Conservation (phyloP, 2,329 filamentous ascomycete genomes). For the Nannizziopsis arthrosporioides region DNA sequence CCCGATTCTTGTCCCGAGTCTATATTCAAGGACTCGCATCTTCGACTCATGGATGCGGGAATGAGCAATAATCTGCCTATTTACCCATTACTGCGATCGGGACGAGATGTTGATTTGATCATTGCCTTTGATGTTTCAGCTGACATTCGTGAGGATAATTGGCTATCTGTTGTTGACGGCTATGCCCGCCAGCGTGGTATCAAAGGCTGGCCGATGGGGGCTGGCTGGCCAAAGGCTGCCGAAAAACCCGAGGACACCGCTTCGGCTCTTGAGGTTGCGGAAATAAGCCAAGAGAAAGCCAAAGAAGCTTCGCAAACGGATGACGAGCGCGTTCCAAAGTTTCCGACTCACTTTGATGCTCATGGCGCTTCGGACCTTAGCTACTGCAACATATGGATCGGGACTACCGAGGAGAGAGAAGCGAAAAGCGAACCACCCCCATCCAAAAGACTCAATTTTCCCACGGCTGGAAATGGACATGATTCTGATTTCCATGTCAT, state of each 20-base stretch:
- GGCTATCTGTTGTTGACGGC: slow-evolving; percentile 86
- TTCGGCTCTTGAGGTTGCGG: slow-evolving; percentile 55
- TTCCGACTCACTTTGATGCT: slow-evolving; percentile 11
- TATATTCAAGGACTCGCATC: slow-evolving; percentile 57
- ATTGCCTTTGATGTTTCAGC: slow-evolving; percentile 91
- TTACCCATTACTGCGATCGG: slow-evolving; percentile 81
- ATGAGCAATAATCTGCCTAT: slow-evolving; percentile 98
- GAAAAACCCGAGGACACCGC: slow-evolving; percentile 50
- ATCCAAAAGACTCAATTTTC: slow-evolving; percentile 39
- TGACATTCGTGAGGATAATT: slow-evolving; percentile 88
- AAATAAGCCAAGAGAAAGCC: slow-evolving; percentile 35
- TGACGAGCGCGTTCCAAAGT: slow-evolving; percentile 29
- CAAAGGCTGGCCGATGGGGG: slow-evolving; percentile 86
- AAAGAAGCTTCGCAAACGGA: slow-evolving; percentile 31
- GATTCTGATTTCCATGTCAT: slow-evolving; percentile 58
- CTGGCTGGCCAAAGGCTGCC: slow-evolving; percentile 61
- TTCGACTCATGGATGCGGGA: slow-evolving; percentile 87
- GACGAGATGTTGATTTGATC: slow-evolving; percentile 76
- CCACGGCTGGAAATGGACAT: slow-evolving; percentile 44
- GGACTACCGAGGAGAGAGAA: slow-evolving; percentile 62
- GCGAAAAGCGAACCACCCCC: slow-evolving; percentile 42
- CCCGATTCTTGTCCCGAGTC: slow-evolving; percentile 66
- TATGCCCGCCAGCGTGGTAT: slow-evolving; percentile 83
- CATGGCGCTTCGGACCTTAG: slow-evolving; percentile 46
- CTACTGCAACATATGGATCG: slow-evolving; percentile 85